These are phyloP conservation scores for Parastagonospora nodorum DNA, from an alignment of 2,329 filamentous ascomycete genomes.

Conservation along the genomic window DNA sequence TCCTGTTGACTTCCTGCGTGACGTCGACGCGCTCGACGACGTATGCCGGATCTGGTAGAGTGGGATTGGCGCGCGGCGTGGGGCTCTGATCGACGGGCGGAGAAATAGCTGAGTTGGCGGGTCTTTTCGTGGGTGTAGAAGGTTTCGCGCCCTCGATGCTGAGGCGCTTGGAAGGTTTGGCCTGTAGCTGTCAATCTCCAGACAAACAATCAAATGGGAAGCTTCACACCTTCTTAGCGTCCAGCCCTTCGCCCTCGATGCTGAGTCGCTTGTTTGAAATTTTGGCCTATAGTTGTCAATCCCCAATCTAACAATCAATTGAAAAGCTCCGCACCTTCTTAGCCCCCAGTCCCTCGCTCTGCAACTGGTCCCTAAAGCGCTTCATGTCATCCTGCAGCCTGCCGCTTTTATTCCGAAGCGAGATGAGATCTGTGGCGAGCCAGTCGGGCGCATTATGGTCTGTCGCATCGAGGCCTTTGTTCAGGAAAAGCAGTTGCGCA, in stretches of 20 bases:
- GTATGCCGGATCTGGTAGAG: constrained; percentile 19
- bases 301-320: neutral
- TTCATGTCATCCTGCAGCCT: constrained; percentile 43
- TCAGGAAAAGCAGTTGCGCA: constrained; percentile 36
- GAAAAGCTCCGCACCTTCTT: constrained; percentile 22
- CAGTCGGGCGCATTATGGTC: constrained; percentile 43
- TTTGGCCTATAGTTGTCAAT: neutral
- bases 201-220: neutral
- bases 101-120: constrained; percentile 15
- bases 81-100: constrained; percentile 20
- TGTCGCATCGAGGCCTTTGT: constrained; percentile 38
- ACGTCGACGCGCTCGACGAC: constrained; percentile 36
- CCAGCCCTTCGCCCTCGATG: constrained; percentile 27
- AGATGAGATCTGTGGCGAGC: constrained; percentile 42
- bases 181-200: neutral
- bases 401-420: constrained; percentile 38
- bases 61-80: constrained; percentile 17
- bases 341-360: constrained; percentile 29
- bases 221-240: constrained; percentile 25
- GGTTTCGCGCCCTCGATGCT: constrained; percentile 28
- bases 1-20: constrained; percentile 39
- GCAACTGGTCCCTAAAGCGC: constrained; percentile 35
- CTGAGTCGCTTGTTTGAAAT: constrained; percentile 9
- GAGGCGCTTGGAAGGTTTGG: constrained; percentile 4
- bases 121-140: neutral